Base-by-base conservation (phyloP, 1,284 basidiomycete species). In the Cyathus pygmaeus region DNA sequence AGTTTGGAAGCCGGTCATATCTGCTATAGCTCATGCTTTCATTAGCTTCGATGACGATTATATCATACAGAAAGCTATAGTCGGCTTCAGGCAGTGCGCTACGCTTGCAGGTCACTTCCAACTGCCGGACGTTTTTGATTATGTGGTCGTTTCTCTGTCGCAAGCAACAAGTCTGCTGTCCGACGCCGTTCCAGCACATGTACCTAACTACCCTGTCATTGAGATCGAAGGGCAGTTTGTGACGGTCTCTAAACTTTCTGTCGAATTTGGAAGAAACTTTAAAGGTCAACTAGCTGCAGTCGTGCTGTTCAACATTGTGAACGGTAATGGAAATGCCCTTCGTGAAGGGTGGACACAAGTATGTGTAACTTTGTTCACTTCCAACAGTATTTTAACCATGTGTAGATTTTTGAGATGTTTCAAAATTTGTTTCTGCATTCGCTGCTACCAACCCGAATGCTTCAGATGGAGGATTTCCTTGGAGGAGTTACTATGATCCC, bases 401-500 rank as follows among this genome's bases (percentile, higher is more conserved):
- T 27, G 26, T 73, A 95, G 90, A 95, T 99, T 60, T 98, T 99
- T 70, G 96, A 98, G 76, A 98, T 99, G 89, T 96, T 98, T 79
- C 93, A 97, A 72, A 98, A 96, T 36, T 83, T 99, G 26, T 99
- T 99, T 79, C 80, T 97, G 47, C 94, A 98, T 74, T 96, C 95
- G 3, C 85, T 99, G 29, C 82, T 99, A 24, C 96, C 96, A 0
- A 87, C 84, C 4, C 85, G 89, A 56, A 93, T 99, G 90, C 82
- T 96, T n/a, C 92, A 94, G 72, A 96, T 98, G 93, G 95, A 96
- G 73, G 97, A 99, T 75, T 99, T 99, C 79, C 83, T 98, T 17
- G 94, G 94, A 27, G 94, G 94, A 9, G 88, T 90, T 21, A 93
- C 94, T 3, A 92, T 91, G 76, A 98, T 99, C 68, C 95, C 97